A percentile compares a stretch with the other conserved stretches of the same genome.
Conservation (phyloP, 2,329 filamentous ascomycete species). For the Emericellopsis atlantica region DNA sequence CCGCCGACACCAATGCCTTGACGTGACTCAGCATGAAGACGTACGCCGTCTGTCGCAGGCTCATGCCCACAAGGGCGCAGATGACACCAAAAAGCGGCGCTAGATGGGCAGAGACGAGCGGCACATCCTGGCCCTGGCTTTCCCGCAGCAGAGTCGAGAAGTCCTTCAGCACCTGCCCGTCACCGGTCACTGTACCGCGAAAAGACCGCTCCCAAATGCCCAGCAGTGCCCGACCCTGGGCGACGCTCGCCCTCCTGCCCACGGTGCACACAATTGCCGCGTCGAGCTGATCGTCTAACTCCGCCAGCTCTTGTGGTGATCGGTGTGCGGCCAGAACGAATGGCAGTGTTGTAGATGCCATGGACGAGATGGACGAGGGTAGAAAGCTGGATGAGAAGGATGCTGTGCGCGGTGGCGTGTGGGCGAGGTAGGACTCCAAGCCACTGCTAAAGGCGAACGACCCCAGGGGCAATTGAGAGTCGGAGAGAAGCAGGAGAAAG, state of each 20-base stretch:
- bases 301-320: conserved; percentile 32
- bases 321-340: conserved; percentile 60
- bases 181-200: conserved; percentile 11
- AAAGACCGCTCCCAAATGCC: conserved; percentile 67
- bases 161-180: conserved; percentile 16
- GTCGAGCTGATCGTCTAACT: conserved; percentile 64
- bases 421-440: conserved; percentile 70
- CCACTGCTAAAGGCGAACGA: conserved; percentile 82
- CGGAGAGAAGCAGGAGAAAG: conserved; percentile 64
- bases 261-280: conserved; percentile 70
- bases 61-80: conserved; percentile 47
- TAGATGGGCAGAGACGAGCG: conserved; percentile 49
- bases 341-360: conserved; percentile 60
- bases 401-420: conserved; percentile 20
- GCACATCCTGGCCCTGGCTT: conserved; percentile 13
- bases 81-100: conserved; percentile 60
- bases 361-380: conserved; percentile 54
- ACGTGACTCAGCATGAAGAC: conserved; percentile 66
- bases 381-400: conserved; percentile 53
- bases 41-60: conserved; percentile 52
- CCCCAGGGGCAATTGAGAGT: conserved; percentile 70
- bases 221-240: conserved; percentile 64
- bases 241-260: conserved; percentile 59
- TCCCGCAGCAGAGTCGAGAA: conserved; percentile 14
- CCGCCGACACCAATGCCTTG: conserved; percentile 64